Conservation (phyloP, 768 basidiomycete genomes). For the Cubamyces sp. region DNA sequence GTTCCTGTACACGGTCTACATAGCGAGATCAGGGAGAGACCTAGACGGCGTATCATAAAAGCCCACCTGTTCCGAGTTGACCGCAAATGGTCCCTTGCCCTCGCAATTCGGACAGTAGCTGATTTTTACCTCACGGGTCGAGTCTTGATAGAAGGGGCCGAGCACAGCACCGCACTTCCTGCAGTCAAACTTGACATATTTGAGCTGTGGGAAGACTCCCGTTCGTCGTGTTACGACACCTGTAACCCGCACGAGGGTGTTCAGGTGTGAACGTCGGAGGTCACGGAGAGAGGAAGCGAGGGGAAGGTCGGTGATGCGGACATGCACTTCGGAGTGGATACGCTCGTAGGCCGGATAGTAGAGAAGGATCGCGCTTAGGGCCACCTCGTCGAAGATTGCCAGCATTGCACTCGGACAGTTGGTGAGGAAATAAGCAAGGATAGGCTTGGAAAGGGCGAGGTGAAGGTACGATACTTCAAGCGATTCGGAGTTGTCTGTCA, state of each 20-base stretch:
- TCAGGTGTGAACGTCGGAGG: conserved; percentile 88
- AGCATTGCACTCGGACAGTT: conserved; percentile 95
- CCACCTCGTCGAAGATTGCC: conserved; percentile 92
- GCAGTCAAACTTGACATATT: conserved; percentile 99
- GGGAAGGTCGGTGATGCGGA: conserved; percentile 93
- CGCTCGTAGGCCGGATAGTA: conserved; percentile 96
- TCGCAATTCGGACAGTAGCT: conserved; percentile 95
- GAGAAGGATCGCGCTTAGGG: conserved; percentile 89
- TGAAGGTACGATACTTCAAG: conserved; percentile 98
- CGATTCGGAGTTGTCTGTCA: conserved; percentile 90
- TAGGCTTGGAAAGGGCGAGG: conserved; percentile 88
- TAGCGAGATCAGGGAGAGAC: conserved; percentile 7
- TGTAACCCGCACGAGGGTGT: conserved; percentile 92
- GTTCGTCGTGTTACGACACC: conserved; percentile 96
- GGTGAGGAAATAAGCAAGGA: conserved; percentile 95
- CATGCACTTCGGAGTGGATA: conserved; percentile 97
- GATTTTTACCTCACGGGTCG: conserved; percentile 90
- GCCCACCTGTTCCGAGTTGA: conserved; percentile 92
- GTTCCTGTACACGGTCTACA: conserved; percentile 94
- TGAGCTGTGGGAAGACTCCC: conserved; percentile 98
- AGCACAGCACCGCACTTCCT: conserved; percentile 91
- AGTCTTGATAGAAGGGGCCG: conserved; percentile 98
- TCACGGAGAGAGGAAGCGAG: conserved; percentile 90
- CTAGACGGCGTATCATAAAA: not conserved
- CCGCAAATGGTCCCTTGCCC: conserved; percentile 90